Base-by-base conservation (phyloP, 441 rosid species). In the Mallotus japonicus region DNA sequence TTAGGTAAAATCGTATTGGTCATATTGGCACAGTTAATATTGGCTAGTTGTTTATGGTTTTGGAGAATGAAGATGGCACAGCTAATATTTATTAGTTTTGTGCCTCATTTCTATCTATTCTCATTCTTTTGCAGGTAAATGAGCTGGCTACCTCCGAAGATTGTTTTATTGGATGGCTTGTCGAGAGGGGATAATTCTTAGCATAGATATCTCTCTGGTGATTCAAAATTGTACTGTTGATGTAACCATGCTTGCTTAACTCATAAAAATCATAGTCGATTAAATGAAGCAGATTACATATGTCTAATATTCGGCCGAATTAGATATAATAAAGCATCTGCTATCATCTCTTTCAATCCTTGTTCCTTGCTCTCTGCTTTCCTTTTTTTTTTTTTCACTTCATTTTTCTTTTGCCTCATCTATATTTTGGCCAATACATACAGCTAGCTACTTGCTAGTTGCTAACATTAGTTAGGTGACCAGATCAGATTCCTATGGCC, bases 121-220 rank as follows among this genome's bases (percentile, higher is more conserved):
- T 22, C 50, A 4, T 24, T 8, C 54, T 49, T 63, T 64, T 47
- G 76, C 85, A 80, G 87, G 89, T 70, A 75, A 68, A 79, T 84
- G 78, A 82, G 57, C 37, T 42, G 44, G 9, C 22, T 55, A 37
- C 37, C 14, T n/a, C 17, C 15, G n/a, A 28, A 66, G 63, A 62
- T 72, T 55, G 63, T 44, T 55, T 12, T 46, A 44, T 20, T 28
- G 66, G 50, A 53, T 8, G 32, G 54, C 55, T 55, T 62, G 55
- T 55, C 10, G 17, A 19, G 49, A 47, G 34, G 11, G 28, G 28
- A 15, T 20, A 24, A 40, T 11, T 24, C 44, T 70, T 3, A 3
- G 60, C 7, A 55, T 60, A 71, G 24, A 20, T 32, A 3, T 49
- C 40, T 40, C 5, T 8, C 17, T 34, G 60, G 5, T 6, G 12